phyloP scores from a whole-genome alignment of 2,329 filamentous ascomycete genomes.

The Pseudocercospora musae region DNA sequence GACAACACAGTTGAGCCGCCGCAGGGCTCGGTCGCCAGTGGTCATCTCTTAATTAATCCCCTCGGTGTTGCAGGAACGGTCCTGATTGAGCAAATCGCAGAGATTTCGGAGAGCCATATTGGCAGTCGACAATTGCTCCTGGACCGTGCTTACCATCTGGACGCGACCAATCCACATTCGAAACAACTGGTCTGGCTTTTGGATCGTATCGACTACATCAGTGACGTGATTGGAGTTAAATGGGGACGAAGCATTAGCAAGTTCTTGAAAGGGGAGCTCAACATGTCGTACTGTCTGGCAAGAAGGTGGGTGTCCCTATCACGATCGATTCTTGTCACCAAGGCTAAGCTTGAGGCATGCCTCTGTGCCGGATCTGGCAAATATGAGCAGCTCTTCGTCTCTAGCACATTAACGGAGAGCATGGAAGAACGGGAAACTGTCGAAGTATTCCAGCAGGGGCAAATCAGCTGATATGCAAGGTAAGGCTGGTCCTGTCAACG shows the following conservation, averaged over 20 bases:
- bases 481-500: too few species aligned
- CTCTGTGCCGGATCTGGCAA: not conserved
- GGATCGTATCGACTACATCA: slow-evolving; percentile 16
- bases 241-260: slow-evolving; percentile 6
- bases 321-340: not conserved
- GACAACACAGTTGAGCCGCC: slow-evolving; percentile 3
- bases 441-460: too few species aligned
- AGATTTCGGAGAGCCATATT: slow-evolving; percentile 9
- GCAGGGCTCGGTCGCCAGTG: slow-evolving; percentile 7
- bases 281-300: slow-evolving; percentile 14
- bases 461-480: too few species aligned
- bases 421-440: too few species aligned
- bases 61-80: slow-evolving; percentile 16
- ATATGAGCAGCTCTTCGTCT: too few species aligned
- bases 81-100: slow-evolving; percentile 15
- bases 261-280: slow-evolving; percentile 11
- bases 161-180: slow-evolving; percentile 6
- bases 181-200: slow-evolving; percentile 21
- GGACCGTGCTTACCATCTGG: slow-evolving; percentile 10
- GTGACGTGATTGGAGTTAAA: slow-evolving; percentile 8
- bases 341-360: not conserved
- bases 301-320: not conserved
- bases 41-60: slow-evolving; percentile 8
- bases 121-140: slow-evolving; percentile 13
- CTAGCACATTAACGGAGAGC: too few species aligned